Conservation (phyloP, 2,329 filamentous ascomycete species). For the Pleurostoma richardsiae region DNA sequence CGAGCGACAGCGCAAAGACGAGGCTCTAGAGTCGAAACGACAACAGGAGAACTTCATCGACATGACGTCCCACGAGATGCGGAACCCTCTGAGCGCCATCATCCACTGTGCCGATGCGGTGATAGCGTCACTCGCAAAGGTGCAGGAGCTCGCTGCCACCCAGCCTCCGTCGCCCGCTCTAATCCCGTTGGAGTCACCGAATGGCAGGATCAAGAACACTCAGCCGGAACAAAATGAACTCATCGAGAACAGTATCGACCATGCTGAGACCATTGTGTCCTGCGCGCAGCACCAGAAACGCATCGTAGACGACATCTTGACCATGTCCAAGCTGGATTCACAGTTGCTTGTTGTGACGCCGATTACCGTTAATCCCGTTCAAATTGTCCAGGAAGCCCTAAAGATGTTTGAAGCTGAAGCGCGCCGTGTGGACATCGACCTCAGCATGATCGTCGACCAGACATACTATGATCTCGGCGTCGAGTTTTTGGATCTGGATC, state of each 20-base stretch:
- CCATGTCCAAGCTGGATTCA: constrained; percentile 71
- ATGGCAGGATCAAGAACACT: constrained; percentile 12
- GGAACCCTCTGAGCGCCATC: constrained; percentile 69
- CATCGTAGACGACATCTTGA: constrained; percentile 70
- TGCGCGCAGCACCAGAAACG: constrained; percentile 78
- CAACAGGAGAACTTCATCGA: constrained; percentile 82
- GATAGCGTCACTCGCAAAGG: constrained; percentile 40
- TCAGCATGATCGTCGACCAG: constrained; percentile 58
- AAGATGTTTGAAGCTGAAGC: constrained; percentile 78
- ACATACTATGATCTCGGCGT: constrained; percentile 54
- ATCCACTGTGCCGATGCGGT: constrained; percentile 72
- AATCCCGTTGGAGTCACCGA: constrained; percentile 7
- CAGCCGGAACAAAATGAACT: constrained; percentile 25
- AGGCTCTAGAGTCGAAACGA: constrained; percentile 54
- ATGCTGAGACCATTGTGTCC: constrained; percentile 70
- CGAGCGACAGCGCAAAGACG: constrained; percentile 44
- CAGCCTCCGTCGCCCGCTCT: constrained; percentile 19
- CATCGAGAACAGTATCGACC: constrained; percentile 60
- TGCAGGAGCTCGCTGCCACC: constrained; percentile 29
- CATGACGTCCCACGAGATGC: constrained; percentile 68
- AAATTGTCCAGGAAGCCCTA: constrained; percentile 60
- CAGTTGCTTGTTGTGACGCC: constrained; percentile 69
- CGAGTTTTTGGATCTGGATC: constrained; percentile 66
- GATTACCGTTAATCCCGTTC: constrained; percentile 62
- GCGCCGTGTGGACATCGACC: constrained; percentile 61